Percentiles rank a stretch among this genome's conserved stretches.
Conservation (phyloP, 768 basidiomycete genomes). For the Hypsizygus marmoreus region DNA sequence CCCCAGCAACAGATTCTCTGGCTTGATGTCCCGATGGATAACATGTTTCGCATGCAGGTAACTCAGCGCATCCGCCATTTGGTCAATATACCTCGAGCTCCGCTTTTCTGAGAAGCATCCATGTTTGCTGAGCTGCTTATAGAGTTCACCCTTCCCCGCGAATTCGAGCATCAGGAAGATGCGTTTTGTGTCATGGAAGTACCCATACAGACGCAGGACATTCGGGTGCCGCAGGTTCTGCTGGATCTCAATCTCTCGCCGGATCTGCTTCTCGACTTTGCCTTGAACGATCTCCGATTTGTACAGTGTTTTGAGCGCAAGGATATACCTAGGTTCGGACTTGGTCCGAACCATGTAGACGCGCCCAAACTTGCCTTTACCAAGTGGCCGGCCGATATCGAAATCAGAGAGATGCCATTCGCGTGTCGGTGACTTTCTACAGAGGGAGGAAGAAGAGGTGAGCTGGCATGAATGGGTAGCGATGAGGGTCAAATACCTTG, state of each 20-base stretch:
- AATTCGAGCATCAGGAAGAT: constrained; percentile 99
- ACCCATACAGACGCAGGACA: constrained; percentile 91
- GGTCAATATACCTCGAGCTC: constrained; percentile 89
- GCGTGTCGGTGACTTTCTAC: constrained; percentile 69
- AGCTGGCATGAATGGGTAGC: background rate
- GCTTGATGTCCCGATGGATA: constrained; percentile 99
- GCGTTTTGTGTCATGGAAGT: constrained; percentile 97
- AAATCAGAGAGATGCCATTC: constrained; percentile 87
- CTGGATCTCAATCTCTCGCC: constrained; percentile 98
- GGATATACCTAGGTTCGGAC: constrained; percentile 82
- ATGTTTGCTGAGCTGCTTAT: constrained; percentile 88
- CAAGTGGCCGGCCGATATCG: constrained; percentile 93
- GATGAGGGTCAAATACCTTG: constrained; percentile 40
- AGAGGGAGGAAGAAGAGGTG: background rate
- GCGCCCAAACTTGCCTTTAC: constrained; percentile 99
- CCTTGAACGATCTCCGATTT: constrained; percentile 93
- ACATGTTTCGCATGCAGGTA: constrained; percentile 97
- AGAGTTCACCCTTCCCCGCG: constrained; percentile 94
- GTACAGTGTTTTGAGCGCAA: constrained; percentile 95
- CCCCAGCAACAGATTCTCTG: constrained; percentile 93
- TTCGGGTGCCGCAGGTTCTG: constrained; percentile 95
- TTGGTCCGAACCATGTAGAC: constrained; percentile 99
- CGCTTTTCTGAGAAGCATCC: constrained; percentile 88
- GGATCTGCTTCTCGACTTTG: constrained; percentile 94
- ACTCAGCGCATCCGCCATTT: constrained; percentile 94